Percentiles rank a stretch among this genome's conserved stretches.
These are phyloP conservation scores for Amanita polypyramis DNA, from an alignment of 768 basidiomycete genomes.

Conservation along the genomic window DNA sequence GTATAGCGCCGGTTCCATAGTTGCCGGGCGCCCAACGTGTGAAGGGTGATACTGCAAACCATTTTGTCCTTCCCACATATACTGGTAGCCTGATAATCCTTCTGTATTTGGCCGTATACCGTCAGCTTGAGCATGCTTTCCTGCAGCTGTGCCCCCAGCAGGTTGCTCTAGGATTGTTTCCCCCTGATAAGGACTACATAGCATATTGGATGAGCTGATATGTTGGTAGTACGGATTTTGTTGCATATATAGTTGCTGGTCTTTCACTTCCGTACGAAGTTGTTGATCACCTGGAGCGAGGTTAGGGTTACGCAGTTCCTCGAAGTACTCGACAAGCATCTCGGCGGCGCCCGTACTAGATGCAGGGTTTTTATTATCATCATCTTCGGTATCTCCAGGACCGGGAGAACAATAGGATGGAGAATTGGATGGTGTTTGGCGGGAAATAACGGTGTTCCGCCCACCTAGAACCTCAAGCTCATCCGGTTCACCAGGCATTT, in stretches of 20 bases:
- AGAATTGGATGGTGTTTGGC: conserved; percentile 19
- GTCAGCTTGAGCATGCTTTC: not conserved
- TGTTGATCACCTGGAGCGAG: conserved; percentile 1
- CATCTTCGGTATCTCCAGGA: conserved; percentile 11
- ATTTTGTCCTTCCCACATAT: conserved; percentile 3
- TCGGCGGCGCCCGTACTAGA: conserved; percentile 15
- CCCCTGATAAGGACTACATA: not conserved
- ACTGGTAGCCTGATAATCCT: not conserved
- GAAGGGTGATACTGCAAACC: not conserved
- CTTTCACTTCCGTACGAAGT: not conserved
- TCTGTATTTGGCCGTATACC: not conserved
- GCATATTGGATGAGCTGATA: not conserved
- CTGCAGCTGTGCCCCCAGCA: not conserved
- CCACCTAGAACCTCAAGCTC: conserved; percentile 29
- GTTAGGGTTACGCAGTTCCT: conserved; percentile 12
- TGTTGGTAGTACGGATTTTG: not conserved
- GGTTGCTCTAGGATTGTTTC: not conserved
- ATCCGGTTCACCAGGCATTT: conserved; percentile 17
- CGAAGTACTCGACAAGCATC: conserved; percentile 18
- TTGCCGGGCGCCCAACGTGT: not conserved
- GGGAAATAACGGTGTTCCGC: conserved; percentile 24
- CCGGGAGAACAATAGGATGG: conserved; percentile 14
- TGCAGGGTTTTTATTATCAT: conserved; percentile 15
- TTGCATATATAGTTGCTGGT: not conserved
- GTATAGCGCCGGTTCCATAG: not conserved